Base-by-base conservation (phyloP, 75 land plant genomes). In the Sequoiadendron giganteum region DNA sequence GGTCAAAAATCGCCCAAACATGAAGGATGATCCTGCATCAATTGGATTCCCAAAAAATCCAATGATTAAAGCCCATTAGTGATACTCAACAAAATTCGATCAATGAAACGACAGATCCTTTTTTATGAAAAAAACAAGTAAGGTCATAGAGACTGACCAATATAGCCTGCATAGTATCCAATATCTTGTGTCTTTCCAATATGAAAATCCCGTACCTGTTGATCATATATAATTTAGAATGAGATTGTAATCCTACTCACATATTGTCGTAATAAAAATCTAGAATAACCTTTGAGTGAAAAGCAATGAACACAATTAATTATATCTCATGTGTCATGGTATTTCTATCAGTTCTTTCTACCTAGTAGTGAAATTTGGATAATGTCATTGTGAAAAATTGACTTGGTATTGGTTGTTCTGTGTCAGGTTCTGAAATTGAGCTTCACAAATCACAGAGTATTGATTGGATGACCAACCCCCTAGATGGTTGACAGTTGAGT, bases 111-210 rank as follows among this genome's bases (percentile, higher is more conserved):
- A 42, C 19, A 82, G 42, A 36, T 48, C 3, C 39, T 32, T 42
- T 49, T 39, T 40, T 14, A 28, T 10, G 45, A 58, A 81, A 83
- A 86, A 52, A 52, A 52, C 15, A 52, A 52, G 55, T 52, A 10
- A 48, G 55, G 55, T 52, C 55, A 52, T 52, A 18, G 5, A 16
- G 55, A 16, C 94, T 88, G 48, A 95, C 96, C 96, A 43, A 95
- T 75, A 89, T 82, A 92, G 55, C 96, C 96, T 28, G 96, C 96
- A 92, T 95, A 95, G 75, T 70, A 93, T 32, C 94, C 92, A 83
- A 95, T 95, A 76, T 93, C 93, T 85, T 92, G 92, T 54, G 84
- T 88, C 85, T 91, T 86, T 3, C 94, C 94, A 83, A 95, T 87
- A 76, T 92, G 91, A 48, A 95, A 92, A 65, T 95, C 96, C 85